Conservation (phyloP, 768 basidiomycete genomes). For the Clathrus columnatus region DNA sequence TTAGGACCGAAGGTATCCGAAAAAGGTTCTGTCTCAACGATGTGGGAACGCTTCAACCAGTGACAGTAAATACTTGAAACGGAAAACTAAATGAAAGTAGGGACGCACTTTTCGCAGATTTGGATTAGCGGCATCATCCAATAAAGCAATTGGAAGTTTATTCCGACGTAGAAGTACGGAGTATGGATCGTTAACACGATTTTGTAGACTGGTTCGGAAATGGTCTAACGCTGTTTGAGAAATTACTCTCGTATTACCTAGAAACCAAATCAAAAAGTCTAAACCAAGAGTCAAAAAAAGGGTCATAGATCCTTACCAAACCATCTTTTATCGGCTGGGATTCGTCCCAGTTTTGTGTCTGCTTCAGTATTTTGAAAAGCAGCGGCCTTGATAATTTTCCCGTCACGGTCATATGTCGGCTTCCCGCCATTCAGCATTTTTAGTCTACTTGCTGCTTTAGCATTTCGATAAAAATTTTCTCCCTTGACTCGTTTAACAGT, state of each 20-base stretch:
- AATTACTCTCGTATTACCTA: constrained; percentile 99
- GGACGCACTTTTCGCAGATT: constrained; percentile 59
- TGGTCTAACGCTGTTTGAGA: constrained; percentile 94
- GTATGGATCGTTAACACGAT: constrained; percentile 89
- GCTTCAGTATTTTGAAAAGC: constrained; percentile 91
- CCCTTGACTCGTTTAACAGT: constrained; percentile 76
- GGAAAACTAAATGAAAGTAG: neutral
- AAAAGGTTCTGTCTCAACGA: constrained; percentile 95
- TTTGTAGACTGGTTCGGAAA: constrained; percentile 81
- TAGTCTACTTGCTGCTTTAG: constrained; percentile 63
- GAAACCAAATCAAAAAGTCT: constrained; percentile 1
- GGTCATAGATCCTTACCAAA: too few species aligned
- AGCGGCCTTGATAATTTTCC: constrained; percentile 92
- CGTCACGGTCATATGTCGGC: constrained; percentile 82
- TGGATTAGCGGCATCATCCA: constrained; percentile 84
- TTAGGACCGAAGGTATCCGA: constrained; percentile 92
- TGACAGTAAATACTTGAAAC: too few species aligned
- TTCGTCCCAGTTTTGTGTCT: constrained; percentile 77
- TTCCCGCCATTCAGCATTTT: constrained; percentile 94
- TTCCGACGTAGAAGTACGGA: constrained; percentile 89
- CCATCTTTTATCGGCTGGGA: constrained; percentile 94
- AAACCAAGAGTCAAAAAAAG: too few species aligned
- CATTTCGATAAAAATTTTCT: constrained; percentile 98
- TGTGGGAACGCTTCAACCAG: constrained; percentile 68
- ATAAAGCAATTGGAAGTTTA: constrained; percentile 93